phyloP scores from a whole-genome alignment of 2,329 filamentous ascomycete genomes.

The Aspergillus sp. region DNA sequence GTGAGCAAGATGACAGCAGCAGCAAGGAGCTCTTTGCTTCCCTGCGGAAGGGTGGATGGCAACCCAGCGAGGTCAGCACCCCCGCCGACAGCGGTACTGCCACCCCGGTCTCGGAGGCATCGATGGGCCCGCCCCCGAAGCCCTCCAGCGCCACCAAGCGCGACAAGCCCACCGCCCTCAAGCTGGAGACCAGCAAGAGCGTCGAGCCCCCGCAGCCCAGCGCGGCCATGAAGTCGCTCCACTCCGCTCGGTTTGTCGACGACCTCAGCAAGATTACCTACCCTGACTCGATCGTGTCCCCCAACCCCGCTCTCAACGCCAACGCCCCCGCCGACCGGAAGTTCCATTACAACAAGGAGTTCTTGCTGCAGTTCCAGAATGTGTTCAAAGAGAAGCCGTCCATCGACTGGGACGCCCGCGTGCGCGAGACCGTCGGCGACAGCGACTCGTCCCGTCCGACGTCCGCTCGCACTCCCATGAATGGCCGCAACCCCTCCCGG shows the following conservation, averaged over 20 bases:
- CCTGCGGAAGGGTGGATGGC: conserved; percentile 41
- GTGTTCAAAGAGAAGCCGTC: conserved; percentile 98
- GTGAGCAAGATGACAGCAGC: conserved; percentile 28
- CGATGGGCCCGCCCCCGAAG: conserved; percentile 54
- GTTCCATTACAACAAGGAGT: conserved; percentile 94
- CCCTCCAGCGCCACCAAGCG: conserved; percentile 61
- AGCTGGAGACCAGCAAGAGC: conserved; percentile 80
- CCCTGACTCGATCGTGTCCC: conserved; percentile 78
- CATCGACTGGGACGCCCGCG: conserved; percentile 84
- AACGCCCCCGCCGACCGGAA: conserved; percentile 69
- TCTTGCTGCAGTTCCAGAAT: conserved; percentile 92
- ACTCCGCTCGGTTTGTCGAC: conserved; percentile 83
- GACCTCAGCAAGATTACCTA: conserved; percentile 78
- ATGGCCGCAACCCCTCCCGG: conserved; percentile 52
- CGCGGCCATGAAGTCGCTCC: conserved; percentile 87
- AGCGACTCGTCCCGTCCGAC: conserved; percentile 63
- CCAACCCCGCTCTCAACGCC: conserved; percentile 85
- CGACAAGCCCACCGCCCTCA: conserved; percentile 80
- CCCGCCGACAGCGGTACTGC: conserved; percentile 45
- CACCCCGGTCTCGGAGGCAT: conserved; percentile 47
- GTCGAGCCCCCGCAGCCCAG: conserved; percentile 91
- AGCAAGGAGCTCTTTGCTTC: conserved; percentile 45
- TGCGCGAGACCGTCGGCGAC: conserved; percentile 82
- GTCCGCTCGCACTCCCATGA: conserved; percentile 52
- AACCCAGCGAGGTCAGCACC: conserved; percentile 38